Evolutionary conservation across 129 eudicot genomes (phyloP).

Genomic region (Ambrosia artemisiifolia): DNA sequence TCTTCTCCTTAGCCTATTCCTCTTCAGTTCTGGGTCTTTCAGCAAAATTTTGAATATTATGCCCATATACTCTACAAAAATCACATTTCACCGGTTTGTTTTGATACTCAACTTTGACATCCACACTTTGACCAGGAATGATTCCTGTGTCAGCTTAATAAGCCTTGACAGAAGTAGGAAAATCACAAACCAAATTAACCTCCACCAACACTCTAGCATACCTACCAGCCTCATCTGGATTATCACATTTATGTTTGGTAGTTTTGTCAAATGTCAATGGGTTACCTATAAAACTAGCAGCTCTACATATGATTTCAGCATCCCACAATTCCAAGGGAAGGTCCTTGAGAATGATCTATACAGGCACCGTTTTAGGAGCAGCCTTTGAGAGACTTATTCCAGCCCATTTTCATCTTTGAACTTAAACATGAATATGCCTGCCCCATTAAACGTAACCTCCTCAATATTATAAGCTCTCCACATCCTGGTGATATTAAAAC

Average conservation of each 20-base stretch:
- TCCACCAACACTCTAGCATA: neutral
- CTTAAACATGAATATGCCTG: too few relatives aligned
- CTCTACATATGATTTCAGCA: neutral
- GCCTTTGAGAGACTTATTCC: neutral
- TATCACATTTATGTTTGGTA: neutral
- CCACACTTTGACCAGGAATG: too few relatives aligned
- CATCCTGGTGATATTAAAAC: neutral
- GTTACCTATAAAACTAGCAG: neutral
- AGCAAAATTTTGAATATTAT: too few relatives aligned
- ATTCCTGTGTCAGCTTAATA: neutral
- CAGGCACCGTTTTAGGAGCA: neutral
- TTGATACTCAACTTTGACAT: too few relatives aligned
- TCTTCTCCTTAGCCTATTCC: too few relatives aligned
- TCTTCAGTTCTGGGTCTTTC: too few relatives aligned
- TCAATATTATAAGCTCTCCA: neutral
- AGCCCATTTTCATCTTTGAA: neutral
- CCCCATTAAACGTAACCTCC: neutral
- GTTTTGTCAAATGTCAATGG: neutral
- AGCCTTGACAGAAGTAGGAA: neutral
- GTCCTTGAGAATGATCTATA: neutral
- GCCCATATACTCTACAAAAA: too few relatives aligned
- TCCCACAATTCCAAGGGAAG: neutral
- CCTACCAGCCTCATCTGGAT: neutral
- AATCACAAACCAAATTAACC: neutral
- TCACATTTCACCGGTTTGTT: too few relatives aligned